Base-by-base conservation (phyloP, 805 yeast species). In the Komagataella kurtzmanii region DNA sequence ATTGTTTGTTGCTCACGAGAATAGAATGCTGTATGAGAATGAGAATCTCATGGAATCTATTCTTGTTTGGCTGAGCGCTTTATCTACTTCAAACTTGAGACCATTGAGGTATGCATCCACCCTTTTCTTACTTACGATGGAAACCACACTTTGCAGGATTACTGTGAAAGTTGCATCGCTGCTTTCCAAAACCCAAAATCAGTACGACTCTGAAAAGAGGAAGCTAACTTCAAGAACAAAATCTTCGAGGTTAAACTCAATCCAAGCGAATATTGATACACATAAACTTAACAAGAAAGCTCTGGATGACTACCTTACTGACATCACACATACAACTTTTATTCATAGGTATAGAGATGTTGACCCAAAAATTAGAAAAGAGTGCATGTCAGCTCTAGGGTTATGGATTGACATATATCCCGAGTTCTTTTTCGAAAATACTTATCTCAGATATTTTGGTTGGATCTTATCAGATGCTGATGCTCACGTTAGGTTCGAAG, bases 381-480 rank as follows among this genome's bases (percentile, higher is more conserved):
- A 83, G 53, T 84, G 96, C 51, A 70, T 87, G 58, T 58, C 63
- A 7, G 72, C 75, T 43, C 68, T 89, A 50, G 80, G 88, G n/a
- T 69, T 65, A 17, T 85, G 95, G 87, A 85, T 87, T 67, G 72
- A 75, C n/a, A 61, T 67, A 6, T 76, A 76, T 54, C 95, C 96
- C 0, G 89, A 84, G 53, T 67, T 72, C 51, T 88, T 85, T 59
- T 75, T 85, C 56, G 85, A 80, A 54, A 81, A 83, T 10, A 70
- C 81, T 1, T 87, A 81, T 59, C 71, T 88, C 55, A 76, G 89
- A 55, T 87, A 85, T 63, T 74, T 85, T 59, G 96, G 96, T 3
- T 85, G 95, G 95, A 70, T 87, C 40, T 67, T 90, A 46, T 81
- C 90, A n/a, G 97, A 89, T 60, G 70, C 79, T 2, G 74, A 77